These are phyloP conservation scores for Kuraishia floccosa DNA, from an alignment of 805 yeast species.

Conservation along the genomic window DNA sequence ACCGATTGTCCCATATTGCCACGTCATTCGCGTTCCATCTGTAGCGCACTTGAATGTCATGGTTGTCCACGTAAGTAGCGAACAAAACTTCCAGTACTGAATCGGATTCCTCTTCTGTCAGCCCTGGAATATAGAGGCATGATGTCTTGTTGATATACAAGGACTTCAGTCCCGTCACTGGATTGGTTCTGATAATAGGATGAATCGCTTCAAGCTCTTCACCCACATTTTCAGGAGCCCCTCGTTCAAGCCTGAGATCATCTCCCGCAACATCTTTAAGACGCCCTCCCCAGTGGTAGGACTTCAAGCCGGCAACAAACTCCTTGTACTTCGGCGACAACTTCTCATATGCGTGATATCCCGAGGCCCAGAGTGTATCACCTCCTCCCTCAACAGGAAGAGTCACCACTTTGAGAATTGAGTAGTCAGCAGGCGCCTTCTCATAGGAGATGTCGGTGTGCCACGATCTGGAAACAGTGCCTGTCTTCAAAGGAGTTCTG, in stretches of 20 bases:
- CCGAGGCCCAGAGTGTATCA: slow-evolving; percentile 46
- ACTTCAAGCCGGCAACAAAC: slow-evolving; percentile 42
- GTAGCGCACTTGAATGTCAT: slow-evolving; percentile 45
- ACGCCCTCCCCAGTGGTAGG: slow-evolving; percentile 20
- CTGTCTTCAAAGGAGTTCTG: no score
- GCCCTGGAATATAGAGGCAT: slow-evolving; percentile 40
- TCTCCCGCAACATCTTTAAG: slow-evolving; percentile 18
- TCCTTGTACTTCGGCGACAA: slow-evolving; percentile 37
- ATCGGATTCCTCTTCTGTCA: slow-evolving; percentile 37
- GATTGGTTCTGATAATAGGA: slow-evolving; percentile 53
- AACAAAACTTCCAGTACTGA: slow-evolving; percentile 34
- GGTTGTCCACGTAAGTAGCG: slow-evolving; percentile 34
- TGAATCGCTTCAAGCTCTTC: slow-evolving; percentile 42
- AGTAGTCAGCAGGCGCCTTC: no score
- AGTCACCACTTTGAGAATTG: no score
- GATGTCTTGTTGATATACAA: slow-evolving; percentile 39
- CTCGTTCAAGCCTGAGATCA: slow-evolving; percentile 24
- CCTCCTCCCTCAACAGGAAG: no score
- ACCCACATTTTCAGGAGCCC: slow-evolving; percentile 34
- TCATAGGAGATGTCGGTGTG: no score
- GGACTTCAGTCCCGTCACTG: slow-evolving; percentile 54
- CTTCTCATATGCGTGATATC: slow-evolving; percentile 48
- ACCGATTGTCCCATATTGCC: slow-evolving; percentile 30
- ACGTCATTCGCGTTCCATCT: slow-evolving; percentile 37
- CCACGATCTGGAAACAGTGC: no score